Evolutionary conservation across 2,329 filamentous ascomycete genomes (phyloP).

Genomic region (Colletotrichum zoysiae): DNA sequence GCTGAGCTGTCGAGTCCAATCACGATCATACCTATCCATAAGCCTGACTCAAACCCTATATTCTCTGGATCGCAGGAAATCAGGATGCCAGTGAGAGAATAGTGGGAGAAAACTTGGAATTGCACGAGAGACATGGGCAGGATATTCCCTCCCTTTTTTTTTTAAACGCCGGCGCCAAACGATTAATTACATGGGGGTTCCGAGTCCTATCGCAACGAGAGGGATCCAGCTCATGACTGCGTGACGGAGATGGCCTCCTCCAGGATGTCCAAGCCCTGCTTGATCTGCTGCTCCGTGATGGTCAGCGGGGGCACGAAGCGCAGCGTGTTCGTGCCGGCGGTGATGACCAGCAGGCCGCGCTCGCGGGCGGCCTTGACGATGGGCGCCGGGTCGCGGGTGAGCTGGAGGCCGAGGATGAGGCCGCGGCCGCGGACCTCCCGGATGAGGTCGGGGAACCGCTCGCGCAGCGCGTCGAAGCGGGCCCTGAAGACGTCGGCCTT

Average conservation of each 20-base stretch:
- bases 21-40: too few species aligned
- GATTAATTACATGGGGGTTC: constrained; percentile 26
- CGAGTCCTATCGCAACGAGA: background rate
- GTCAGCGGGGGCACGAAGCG: constrained; percentile 90
- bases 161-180: constrained; percentile 35
- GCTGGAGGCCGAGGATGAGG: constrained; percentile 87
- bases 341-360: constrained; percentile 89
- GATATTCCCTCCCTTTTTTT: background rate
- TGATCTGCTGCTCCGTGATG: constrained; percentile 84
- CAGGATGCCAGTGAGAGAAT: too few species aligned
- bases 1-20: too few species aligned
- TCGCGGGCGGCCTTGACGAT: constrained; percentile 90
- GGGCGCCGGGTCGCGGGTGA: constrained; percentile 77
- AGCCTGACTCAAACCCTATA: too few species aligned
- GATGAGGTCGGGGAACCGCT: constrained; percentile 75
- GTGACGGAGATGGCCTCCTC: constrained; percentile 71
- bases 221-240: constrained; percentile 44
- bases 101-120: too few species aligned
- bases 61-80: too few species aligned
- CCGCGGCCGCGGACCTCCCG: constrained; percentile 85
- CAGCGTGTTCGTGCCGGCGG: constrained; percentile 91
- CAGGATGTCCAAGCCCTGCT: constrained; percentile 80
- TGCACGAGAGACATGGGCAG: too few species aligned
- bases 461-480: constrained; percentile 62
- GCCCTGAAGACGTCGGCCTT: constrained; percentile 69